These are phyloP conservation scores for Candolleomyces aberdarensis DNA, from an alignment of 768 basidiomycete genomes.

Conservation along the genomic window DNA sequence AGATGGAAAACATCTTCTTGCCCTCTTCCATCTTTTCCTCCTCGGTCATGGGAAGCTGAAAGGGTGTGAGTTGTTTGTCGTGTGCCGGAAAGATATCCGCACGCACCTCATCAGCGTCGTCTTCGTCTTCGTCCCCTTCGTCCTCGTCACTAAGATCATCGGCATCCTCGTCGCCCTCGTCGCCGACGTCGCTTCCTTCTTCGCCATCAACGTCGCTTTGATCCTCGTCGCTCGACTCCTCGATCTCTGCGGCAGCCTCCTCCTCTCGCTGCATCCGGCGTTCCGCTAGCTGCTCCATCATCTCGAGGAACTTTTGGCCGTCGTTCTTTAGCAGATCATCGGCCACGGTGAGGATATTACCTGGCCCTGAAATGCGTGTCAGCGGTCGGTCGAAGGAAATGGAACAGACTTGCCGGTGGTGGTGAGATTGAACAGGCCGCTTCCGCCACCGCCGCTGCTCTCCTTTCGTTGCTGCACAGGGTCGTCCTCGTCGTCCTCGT, in stretches of 20 bases:
- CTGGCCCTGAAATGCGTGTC: conserved; percentile 52
- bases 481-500: conserved; percentile 45
- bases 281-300: conserved; percentile 99
- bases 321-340: conserved; percentile 99
- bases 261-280: conserved; percentile 91
- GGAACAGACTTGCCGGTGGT: conserved; percentile 58
- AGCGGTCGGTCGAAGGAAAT: conserved; percentile 11
- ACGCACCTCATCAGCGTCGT: conserved; percentile 13
- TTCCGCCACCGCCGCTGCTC: conserved; percentile 42
- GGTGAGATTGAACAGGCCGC: conserved; percentile 75
- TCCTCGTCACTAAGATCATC: conserved; percentile 65
- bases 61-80: not conserved
- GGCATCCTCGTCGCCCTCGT: conserved; percentile 63
- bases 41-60: conserved; percentile 62
- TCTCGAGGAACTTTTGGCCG: conserved; percentile 98
- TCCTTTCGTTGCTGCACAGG: conserved; percentile 60
- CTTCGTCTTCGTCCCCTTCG: conserved; percentile 55
- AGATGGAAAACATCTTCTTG: conserved; percentile 99
- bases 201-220: conserved; percentile 47
- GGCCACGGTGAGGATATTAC: conserved; percentile 96
- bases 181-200: conserved; percentile 59
- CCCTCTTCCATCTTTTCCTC: conserved; percentile 99
- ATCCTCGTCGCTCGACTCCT: conserved; percentile 48
- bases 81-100: conserved; percentile 9
- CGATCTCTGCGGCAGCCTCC: conserved; percentile 41